Conservation (phyloP, 129 eudicot genomes). For the Flaveria bidentis region DNA sequence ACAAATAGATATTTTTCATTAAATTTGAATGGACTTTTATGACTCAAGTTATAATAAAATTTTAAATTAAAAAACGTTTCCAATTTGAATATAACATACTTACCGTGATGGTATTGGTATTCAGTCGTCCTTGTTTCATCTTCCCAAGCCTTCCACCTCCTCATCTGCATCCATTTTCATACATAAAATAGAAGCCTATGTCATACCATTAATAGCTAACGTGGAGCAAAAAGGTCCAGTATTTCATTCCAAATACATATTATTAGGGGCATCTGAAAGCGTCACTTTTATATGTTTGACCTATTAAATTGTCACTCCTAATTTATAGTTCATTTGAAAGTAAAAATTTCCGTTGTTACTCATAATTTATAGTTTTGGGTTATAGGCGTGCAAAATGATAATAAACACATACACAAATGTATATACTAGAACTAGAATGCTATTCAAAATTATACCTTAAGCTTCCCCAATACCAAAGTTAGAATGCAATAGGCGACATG, state of each 20-base stretch:
- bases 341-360: too few relatives aligned
- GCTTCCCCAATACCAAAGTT: constrained; percentile 55
- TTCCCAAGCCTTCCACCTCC: constrained; percentile 67
- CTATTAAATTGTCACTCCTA: too few relatives aligned
- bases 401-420: too few relatives aligned
- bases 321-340: too few relatives aligned
- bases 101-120: constrained; percentile 56
- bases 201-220: too few relatives aligned
- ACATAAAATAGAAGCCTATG: background rate
- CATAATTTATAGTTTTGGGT: too few relatives aligned
- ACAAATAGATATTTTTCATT: background rate
- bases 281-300: too few relatives aligned
- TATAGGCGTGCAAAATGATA: too few relatives aligned
- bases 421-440: background rate
- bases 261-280: too few relatives aligned
- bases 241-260: too few relatives aligned
- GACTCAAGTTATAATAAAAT: background rate
- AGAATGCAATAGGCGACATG: constrained; percentile 59
- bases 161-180: constrained; percentile 46
- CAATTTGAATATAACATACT: constrained; percentile 12
- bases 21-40: background rate
- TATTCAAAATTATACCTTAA: constrained; percentile 45
- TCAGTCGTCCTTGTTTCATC: constrained; percentile 59
- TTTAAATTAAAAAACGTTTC: background rate
- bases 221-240: too few relatives aligned